Evolutionary conservation across 192 early-diverging fungal genomes (phyloP).

Genomic region (Tieghemiomyces parasiticus): DNA sequence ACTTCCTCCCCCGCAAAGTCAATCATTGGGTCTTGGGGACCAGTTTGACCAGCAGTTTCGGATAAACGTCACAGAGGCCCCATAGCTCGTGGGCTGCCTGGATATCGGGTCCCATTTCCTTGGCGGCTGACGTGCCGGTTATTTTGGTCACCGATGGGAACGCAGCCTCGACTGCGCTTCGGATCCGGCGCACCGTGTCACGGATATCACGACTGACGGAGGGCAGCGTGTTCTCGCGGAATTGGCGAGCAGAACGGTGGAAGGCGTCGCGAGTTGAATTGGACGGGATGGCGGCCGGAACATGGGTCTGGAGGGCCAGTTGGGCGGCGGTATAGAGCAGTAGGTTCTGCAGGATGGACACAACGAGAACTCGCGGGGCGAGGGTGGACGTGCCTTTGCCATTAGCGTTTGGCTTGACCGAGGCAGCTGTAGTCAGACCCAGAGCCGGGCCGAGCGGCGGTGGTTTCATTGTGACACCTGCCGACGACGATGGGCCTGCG

Average conservation of each 20-base stretch:
- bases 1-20: too few relatives aligned
- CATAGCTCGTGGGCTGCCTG: too few relatives aligned
- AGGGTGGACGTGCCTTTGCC: too few relatives aligned
- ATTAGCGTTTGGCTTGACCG: background rate
- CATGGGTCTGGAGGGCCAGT: background rate
- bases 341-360: background rate
- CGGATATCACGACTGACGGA: constrained; percentile 1
- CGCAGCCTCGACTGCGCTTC: constrained; percentile 1
- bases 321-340: background rate
- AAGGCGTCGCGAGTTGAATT: background rate
- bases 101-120: too few relatives aligned
- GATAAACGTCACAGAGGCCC: too few relatives aligned
- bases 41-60: too few relatives aligned
- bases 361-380: background rate
- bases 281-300: background rate
- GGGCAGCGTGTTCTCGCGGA: constrained; percentile 1
- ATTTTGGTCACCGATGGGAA: too few relatives aligned
- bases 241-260: background rate
- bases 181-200: background rate
- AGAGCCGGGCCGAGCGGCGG: too few relatives aligned
- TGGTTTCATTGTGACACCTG: background rate
- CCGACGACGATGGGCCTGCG: background rate
- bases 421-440: background rate
- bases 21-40: too few relatives aligned
- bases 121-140: too few relatives aligned